phyloP scores from a whole-genome alignment of 129 eudicot genomes.

The Daucus carota region DH1_v3.0 NC_030386.2:3960501-3961000 shows the following conservation, averaged over 20 bases:
- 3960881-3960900: background rate
- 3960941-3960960: background rate
- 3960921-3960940: conserved; percentile 8
- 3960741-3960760: conserved; percentile 11
- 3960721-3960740: conserved; percentile 10
- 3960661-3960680: conserved; percentile 15
- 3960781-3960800: background rate
- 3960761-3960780: conserved; percentile 5
- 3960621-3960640: conserved; percentile 28
- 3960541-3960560: conserved; percentile 63
- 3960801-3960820: background rate
- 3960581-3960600: conserved; percentile 72
- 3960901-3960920: conserved; percentile 17
- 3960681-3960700: conserved; percentile 9
- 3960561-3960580: conserved; percentile 35
- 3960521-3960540: conserved; percentile 58
- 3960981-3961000: conserved; percentile 20
- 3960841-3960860: background rate
- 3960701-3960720: conserved; percentile 13
- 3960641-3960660: conserved; percentile 25
- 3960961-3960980: conserved; percentile 9
- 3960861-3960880: background rate
- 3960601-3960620: conserved; percentile 89
- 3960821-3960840: conserved; percentile 11
- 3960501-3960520: conserved; percentile 42